phyloP scores from a whole-genome alignment of 768 basidiomycete species.

The Suillus variegatus region DNA sequence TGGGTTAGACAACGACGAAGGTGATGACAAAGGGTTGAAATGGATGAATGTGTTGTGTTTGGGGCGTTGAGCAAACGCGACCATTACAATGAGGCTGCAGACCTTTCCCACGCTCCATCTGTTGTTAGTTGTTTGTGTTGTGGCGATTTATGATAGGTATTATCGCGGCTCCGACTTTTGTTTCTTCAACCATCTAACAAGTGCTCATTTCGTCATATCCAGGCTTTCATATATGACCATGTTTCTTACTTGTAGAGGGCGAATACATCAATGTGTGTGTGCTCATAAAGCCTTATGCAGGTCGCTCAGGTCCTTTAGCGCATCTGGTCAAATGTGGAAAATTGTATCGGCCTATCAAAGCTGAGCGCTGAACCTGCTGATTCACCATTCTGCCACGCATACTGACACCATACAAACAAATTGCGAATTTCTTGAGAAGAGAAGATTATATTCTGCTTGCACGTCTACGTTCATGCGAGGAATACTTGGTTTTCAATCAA shows the following conservation, averaged over 20 bases:
- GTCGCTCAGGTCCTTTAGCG: slow-evolving; percentile 86
- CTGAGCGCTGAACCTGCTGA: slow-evolving; percentile 45
- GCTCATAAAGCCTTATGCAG: slow-evolving; percentile 95
- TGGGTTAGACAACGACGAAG: slow-evolving; percentile 18
- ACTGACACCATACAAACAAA: slow-evolving; percentile 57
- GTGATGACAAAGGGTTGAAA: slow-evolving; percentile 11
- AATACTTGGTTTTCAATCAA: slow-evolving; percentile 69
- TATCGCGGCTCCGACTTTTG: slow-evolving; percentile 96
- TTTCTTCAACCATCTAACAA: slow-evolving; percentile 87
- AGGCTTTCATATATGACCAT: neutral
- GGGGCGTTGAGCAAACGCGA: slow-evolving; percentile 6
- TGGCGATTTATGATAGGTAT: slow-evolving; percentile 39
- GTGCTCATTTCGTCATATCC: slow-evolving; percentile 33
- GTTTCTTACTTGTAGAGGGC: slow-evolving; percentile 55
- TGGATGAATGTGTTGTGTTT: slow-evolving; percentile 5
- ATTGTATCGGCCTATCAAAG: slow-evolving; percentile 89
- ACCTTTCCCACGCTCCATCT: slow-evolving; percentile 4
- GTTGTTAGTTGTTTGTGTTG: slow-evolving; percentile 1
- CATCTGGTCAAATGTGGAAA: slow-evolving; percentile 69
- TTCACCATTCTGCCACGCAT: slow-evolving; percentile 46
- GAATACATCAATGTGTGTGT: slow-evolving; percentile 91
- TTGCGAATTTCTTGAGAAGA: slow-evolving; percentile 86
- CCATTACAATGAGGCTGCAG: slow-evolving; percentile 3
- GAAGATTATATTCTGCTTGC: slow-evolving; percentile 90
- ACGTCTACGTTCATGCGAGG: slow-evolving; percentile 99